These are phyloP conservation scores for Fusarium camptoceras DNA, from an alignment of 2,329 filamentous ascomycete genomes.

Conservation along the genomic window DNA sequence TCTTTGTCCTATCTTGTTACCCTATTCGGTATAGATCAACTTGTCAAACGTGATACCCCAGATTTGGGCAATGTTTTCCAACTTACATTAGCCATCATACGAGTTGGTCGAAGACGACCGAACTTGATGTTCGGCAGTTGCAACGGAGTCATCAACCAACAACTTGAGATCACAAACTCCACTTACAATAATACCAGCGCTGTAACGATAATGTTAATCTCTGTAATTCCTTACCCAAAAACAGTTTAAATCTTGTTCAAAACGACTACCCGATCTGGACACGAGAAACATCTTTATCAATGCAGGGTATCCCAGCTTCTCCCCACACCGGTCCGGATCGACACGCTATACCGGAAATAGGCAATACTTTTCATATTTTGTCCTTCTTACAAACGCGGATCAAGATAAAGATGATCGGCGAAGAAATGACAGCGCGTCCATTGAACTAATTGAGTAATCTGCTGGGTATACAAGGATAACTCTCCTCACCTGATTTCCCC, in stretches of 20 bases:
- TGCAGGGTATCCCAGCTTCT: slow-evolving; percentile 1
- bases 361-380: slow-evolving; percentile 15
- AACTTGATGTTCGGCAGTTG: background rate
- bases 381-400: background rate
- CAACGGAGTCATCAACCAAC: background rate
- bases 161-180: too few species aligned
- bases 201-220: background rate
- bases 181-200: background rate
- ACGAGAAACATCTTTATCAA: background rate
- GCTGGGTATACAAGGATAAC: slow-evolving; percentile 22
- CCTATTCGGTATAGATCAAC: background rate
- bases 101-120: background rate
- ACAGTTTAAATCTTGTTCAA: slow-evolving; percentile 13
- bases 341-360: slow-evolving; percentile 7
- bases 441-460: background rate
- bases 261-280: slow-evolving; percentile 28
- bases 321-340: slow-evolving; percentile 16
- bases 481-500: slow-evolving; percentile 13
- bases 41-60: background rate
- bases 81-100: slow-evolving; percentile 4
- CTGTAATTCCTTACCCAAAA: background rate
- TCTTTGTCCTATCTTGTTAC: slow-evolving; percentile 39
- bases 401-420: background rate
- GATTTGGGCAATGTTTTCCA: background rate
- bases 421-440: background rate